A percentile compares a stretch with the other conserved stretches of the same genome.
phyloP scores from a whole-genome alignment of 2,329 filamentous ascomycete genomes.

The Emmonsiellopsis sp. region DNA sequence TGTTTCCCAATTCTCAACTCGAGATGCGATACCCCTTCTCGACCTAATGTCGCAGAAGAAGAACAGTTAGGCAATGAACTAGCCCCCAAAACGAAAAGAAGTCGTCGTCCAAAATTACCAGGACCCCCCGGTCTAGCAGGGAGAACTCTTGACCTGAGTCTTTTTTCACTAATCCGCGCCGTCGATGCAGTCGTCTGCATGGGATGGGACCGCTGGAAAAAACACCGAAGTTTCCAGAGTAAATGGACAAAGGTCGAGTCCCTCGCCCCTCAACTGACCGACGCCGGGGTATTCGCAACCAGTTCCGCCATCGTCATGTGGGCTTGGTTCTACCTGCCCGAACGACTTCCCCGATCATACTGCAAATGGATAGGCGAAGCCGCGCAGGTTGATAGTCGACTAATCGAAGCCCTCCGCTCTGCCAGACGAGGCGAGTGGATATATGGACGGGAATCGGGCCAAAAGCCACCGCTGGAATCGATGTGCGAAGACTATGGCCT shows the following conservation, averaged over 20 bases:
- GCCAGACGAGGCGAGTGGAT: conserved; percentile 54
- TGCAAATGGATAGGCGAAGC: conserved; percentile 73
- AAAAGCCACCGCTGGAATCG: conserved; percentile 56
- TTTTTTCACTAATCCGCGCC: conserved; percentile 67
- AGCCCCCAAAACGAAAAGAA: conserved; percentile 2
- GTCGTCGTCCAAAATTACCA: conserved; percentile 8
- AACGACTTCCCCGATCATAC: conserved; percentile 62
- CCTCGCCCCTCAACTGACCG: conserved; percentile 40
- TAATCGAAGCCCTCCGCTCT: conserved; percentile 64
- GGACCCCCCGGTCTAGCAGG: conserved; percentile 45
- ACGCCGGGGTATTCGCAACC: conserved; percentile 61
- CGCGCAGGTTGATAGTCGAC: conserved; percentile 63
- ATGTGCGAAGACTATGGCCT: conserved; percentile 65
- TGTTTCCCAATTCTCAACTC: conserved; percentile 43
- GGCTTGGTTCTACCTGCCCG: conserved; percentile 73
- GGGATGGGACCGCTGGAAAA: conserved; percentile 49
- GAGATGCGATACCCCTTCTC: conserved; percentile 15
- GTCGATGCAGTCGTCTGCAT: conserved; percentile 61
- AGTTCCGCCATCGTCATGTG: conserved; percentile 76
- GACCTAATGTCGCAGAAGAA: conserved; percentile 2
- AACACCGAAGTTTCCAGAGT: conserved; percentile 21
- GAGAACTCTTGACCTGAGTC: conserved; percentile 69
- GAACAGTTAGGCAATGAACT: conserved; percentile 4
- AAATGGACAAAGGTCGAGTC: conserved; percentile 32
- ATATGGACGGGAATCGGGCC: conserved; percentile 66